Evolutionary conservation across 495 filamentous ascomycete species (phyloP).

Genomic region (Venustampulla echinocandica): DNA sequence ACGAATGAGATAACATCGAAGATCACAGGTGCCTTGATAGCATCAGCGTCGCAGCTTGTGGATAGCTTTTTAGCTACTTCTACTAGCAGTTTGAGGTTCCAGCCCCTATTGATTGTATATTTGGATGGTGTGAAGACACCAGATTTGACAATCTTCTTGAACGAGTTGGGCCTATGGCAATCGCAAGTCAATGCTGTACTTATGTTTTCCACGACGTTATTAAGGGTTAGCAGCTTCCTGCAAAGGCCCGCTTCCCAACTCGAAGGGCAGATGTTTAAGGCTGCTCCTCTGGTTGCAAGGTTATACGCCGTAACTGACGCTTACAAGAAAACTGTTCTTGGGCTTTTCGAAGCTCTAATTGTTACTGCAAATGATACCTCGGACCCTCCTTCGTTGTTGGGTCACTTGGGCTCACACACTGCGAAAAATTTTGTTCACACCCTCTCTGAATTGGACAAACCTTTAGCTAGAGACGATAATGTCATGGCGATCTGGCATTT

Average conservation of each 20-base stretch:
- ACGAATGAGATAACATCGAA: conserved; percentile 38
- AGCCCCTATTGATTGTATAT: conserved; percentile 66
- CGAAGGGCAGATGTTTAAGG: conserved; percentile 72
- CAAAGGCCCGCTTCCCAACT: conserved; percentile 52
- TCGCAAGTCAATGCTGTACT: conserved; percentile 57
- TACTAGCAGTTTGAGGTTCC: conserved; percentile 59
- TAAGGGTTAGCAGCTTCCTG: conserved; percentile 59
- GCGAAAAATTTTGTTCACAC: conserved; percentile 76
- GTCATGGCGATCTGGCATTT: conserved; percentile 71
- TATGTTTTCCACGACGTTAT: conserved; percentile 54
- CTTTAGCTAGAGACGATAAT: conserved; percentile 51
- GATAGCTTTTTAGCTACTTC: conserved; percentile 66
- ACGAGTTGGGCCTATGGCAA: conserved; percentile 46
- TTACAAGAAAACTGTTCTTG: conserved; percentile 56
- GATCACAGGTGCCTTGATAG: conserved; percentile 53
- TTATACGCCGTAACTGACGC: conserved; percentile 63
- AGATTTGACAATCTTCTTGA: conserved; percentile 50
- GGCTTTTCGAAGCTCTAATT: conserved; percentile 67
- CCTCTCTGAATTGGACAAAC: conserved; percentile 68
- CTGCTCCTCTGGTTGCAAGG: conserved; percentile 62
- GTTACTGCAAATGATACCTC: conserved; percentile 48
- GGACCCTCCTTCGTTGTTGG: conserved; percentile 84
- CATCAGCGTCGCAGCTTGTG: conserved; percentile 63
- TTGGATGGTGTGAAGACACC: conserved; percentile 57
- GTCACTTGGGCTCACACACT: conserved; percentile 72